Evolutionary conservation across 768 basidiomycete genomes (phyloP), one percentile per base, ranked within the genome.

Genomic region (Russula virescens): DNA sequence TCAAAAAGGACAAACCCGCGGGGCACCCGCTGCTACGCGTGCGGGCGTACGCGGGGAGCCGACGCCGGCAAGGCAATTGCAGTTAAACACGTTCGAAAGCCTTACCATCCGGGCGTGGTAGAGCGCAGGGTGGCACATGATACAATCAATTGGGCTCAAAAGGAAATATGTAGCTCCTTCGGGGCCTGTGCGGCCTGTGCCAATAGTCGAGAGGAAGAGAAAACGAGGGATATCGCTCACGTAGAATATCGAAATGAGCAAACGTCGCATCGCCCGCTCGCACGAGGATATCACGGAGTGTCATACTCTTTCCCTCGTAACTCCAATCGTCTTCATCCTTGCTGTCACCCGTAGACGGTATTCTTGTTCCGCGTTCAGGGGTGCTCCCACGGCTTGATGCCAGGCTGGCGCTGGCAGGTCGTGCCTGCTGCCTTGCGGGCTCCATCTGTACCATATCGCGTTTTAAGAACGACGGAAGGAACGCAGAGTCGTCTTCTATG

Each of bases 241-340:
- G 75, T 23, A 81, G 67, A 23, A 80, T 68, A 59, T 76, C 76
- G 65, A 76, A 76, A 25, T 74, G 71, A 16, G 47, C 62, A 55
- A 63, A 63, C 26, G 73, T 72, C 14, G 73, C 72, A 55, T 78
- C 78, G 26, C 63, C 68, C 11, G 76, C 73, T 55, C 67, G 71
- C 60, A 80, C 66, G 57, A 82, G 66, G 31, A 82, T 77, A 64
- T 81, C 80, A 13, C 76, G 76, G 34, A 82, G 71, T 23, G 79
- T 81, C 76, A 81, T 76, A 66, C 81, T 82, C 7, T 72, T 73
- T 16, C 69, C 76, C 61, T 80, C 81, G 40, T 74, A 71, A 50
- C 72, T 71, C n/a, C 60, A 68, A 38, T 74, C 71, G 16, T 69
- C 70, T n/a, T 67, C 62, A 11, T 69, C 74, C 58, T 53, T 54